Conservation (phyloP, 176 grass and related monocot species). For the maize (Zea mays) region Zm-B73-REFERENCE-NAM-5.0 NC_050101.1:174093501-174094000, state of each 20-base stretch:
- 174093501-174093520: too few species aligned
- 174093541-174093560: not conserved
- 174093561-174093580: not conserved
- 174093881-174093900: not conserved
- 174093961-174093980: not conserved
- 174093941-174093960: slow-evolving; percentile 46
- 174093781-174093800: not conserved
- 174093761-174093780: not conserved
- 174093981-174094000: not conserved
- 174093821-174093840: not conserved
- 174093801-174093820: not conserved
- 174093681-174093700: not conserved
- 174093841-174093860: not conserved
- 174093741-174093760: slow-evolving; percentile 23
- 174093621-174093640: not conserved
- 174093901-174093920: not conserved
- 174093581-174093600: not conserved
- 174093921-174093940: not conserved
- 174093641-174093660: not conserved
- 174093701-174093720: not conserved
- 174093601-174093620: not conserved
- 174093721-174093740: not conserved
- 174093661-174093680: not conserved
- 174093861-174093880: not conserved
- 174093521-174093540: too few species aligned